phyloP scores from a whole-genome alignment of 495 filamentous ascomycete species.

The Hypoxylon lenormandii region DNA sequence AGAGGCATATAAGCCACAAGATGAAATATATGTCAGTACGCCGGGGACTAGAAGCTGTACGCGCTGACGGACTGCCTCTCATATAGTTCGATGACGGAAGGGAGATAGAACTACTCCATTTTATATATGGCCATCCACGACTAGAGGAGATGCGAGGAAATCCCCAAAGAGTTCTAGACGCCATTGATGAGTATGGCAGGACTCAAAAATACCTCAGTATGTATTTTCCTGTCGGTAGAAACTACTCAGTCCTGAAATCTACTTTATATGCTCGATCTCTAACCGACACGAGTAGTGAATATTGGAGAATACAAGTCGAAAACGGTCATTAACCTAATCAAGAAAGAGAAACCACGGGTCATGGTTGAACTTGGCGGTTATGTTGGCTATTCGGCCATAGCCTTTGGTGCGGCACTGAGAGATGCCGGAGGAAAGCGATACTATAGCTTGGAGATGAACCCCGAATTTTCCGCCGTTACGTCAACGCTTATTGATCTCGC shows the following conservation, averaged over 20 bases:
- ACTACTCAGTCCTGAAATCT: neutral
- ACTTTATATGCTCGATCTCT: neutral
- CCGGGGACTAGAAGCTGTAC: neutral
- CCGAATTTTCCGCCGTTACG: conserved; percentile 74
- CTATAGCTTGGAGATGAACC: conserved; percentile 74
- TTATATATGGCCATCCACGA: conserved; percentile 69
- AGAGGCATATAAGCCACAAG: conserved; percentile 39
- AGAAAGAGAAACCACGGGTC: conserved; percentile 69
- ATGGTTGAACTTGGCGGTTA: conserved; percentile 88
- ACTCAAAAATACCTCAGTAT: conserved; percentile 72
- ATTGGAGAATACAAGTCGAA: conserved; percentile 78
- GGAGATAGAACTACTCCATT: conserved; percentile 78
- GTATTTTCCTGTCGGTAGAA: too few species aligned
- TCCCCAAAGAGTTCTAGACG: conserved; percentile 70
- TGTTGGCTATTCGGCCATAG: conserved; percentile 80
- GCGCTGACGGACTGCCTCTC: neutral
- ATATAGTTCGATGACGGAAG: conserved; percentile 73
- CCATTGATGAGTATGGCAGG: conserved; percentile 77
- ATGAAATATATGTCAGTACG: conserved; percentile 41
- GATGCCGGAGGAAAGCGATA: conserved; percentile 70
- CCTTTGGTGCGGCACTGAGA: conserved; percentile 73
- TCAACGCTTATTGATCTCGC: conserved; percentile 73
- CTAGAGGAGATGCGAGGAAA: conserved; percentile 70
- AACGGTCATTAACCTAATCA: conserved; percentile 73
- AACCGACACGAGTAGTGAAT: conserved; percentile 63